These are phyloP conservation scores for Blastobotrys aristatus DNA, from an alignment of 1,139 yeast genomes.

Conservation along the genomic window DNA sequence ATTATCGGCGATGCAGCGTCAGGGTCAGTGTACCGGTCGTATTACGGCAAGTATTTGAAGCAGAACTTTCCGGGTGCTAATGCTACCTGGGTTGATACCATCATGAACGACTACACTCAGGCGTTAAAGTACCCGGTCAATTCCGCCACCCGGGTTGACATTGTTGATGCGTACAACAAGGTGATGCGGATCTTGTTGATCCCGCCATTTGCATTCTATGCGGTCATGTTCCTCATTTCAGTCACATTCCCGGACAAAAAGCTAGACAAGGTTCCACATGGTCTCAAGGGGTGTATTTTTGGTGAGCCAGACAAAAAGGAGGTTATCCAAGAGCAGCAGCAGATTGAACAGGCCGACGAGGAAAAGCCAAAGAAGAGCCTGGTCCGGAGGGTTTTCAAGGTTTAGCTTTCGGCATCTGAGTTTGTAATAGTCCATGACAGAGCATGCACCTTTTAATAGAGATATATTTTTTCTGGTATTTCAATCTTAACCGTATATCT, in stretches of 20 bases:
- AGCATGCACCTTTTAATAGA: too few relatives aligned
- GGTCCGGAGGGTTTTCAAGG: too few relatives aligned
- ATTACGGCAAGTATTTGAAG: conserved; percentile 13
- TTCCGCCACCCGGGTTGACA: conserved; percentile 14
- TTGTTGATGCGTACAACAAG: conserved; percentile 12
- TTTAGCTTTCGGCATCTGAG: too few relatives aligned
- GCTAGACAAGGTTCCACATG: conserved; percentile 10
- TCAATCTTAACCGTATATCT: too few relatives aligned
- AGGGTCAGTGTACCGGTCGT: conserved; percentile 17
- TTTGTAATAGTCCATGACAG: too few relatives aligned
- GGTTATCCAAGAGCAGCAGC: neutral
- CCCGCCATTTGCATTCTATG: conserved; percentile 16
- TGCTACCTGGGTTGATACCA: conserved; percentile 11
- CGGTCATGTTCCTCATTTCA: conserved; percentile 14
- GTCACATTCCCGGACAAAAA: conserved; percentile 11
- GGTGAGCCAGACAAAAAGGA: conserved; percentile 34
- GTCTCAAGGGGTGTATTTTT: conserved; percentile 9
- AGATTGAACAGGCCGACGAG: too few relatives aligned
- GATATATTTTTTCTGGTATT: too few relatives aligned
- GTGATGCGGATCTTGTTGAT: conserved; percentile 17
- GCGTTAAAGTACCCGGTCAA: conserved; percentile 14
- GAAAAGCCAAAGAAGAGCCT: too few relatives aligned
- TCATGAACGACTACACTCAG: conserved; percentile 16
- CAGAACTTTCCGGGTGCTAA: conserved; percentile 11
- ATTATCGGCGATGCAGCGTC: conserved; percentile 20